A percentile compares a stretch with the other conserved stretches of the same genome.
Conservation (phyloP, 176 grass and related monocot genomes). For the Luzula sylvatica region DNA sequence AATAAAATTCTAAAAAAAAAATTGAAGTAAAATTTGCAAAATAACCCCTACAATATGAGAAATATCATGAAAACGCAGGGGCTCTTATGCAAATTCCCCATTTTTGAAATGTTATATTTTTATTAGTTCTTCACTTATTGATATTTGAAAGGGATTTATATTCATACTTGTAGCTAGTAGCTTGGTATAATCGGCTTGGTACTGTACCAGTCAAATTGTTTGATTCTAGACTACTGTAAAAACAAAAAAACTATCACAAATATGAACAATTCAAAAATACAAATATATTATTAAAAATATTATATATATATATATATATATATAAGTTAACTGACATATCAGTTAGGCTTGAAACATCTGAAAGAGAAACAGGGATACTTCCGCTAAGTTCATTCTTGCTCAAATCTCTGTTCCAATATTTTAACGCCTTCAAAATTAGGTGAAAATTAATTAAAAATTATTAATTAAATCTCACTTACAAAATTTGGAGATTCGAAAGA, state of each 20-base stretch:
- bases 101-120: too few relatives aligned
- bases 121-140: constrained; percentile 8
- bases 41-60: too few relatives aligned
- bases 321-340: constrained; percentile 59
- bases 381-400: constrained; percentile 57
- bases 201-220: constrained; percentile 54
- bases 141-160: constrained; percentile 19
- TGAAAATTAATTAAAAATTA: neutral
- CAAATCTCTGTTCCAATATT: constrained; percentile 48
- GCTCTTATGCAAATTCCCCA: too few relatives aligned
- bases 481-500: constrained; percentile 52
- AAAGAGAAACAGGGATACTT: constrained; percentile 49
- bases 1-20: neutral
- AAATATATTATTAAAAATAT: neutral
- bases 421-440: constrained; percentile 3
- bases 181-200: constrained; percentile 38
- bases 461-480: constrained; percentile 55
- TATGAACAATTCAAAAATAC: neutral
- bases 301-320: neutral
- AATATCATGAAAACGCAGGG: too few relatives aligned
- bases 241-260: constrained; percentile 18
- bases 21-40: neutral
- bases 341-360: constrained; percentile 35
- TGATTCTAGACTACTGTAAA: constrained; percentile 53
- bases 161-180: constrained; percentile 54